phyloP scores from a whole-genome alignment of 148 eudicot genomes.

The Rhododendron vialii region DNA sequence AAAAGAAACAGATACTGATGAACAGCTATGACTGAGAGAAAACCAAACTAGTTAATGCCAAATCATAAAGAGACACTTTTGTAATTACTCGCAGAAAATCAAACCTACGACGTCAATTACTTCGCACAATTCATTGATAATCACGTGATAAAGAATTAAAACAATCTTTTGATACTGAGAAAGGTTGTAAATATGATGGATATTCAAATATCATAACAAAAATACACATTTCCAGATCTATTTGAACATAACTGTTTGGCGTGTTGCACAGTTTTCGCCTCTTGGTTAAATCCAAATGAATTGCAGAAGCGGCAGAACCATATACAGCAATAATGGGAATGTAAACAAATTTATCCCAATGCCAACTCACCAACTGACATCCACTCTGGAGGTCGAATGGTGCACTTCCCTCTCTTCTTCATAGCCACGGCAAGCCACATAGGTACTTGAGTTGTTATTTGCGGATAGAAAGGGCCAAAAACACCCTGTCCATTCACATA shows the following conservation, averaged over 20 bases:
- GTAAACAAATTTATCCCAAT: background rate
- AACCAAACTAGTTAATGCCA: background rate
- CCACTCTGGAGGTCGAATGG: conserved; percentile 81
- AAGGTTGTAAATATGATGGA: background rate
- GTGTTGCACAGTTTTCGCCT: background rate
- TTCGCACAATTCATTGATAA: background rate
- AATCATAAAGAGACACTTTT: background rate
- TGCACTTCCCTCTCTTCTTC: conserved; percentile 94
- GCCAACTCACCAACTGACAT: conserved; percentile 70
- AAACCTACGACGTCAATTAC: background rate
- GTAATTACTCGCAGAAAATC: background rate
- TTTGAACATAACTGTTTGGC: background rate
- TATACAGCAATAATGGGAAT: background rate
- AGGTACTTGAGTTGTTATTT: conserved; percentile 71
- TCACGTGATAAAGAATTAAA: background rate
- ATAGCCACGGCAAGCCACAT: conserved; percentile 89
- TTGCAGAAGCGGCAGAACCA: background rate
- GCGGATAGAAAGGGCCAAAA: conserved; percentile 88
- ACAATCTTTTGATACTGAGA: background rate
- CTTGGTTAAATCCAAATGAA: background rate
- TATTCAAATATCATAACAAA: background rate
- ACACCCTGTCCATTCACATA: conserved; percentile 51
- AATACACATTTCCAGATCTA: background rate
- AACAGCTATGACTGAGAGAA: background rate
- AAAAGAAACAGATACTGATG: background rate